Conservation (phyloP, 176 grass and related monocot species). For the Stipa capillata region DNA sequence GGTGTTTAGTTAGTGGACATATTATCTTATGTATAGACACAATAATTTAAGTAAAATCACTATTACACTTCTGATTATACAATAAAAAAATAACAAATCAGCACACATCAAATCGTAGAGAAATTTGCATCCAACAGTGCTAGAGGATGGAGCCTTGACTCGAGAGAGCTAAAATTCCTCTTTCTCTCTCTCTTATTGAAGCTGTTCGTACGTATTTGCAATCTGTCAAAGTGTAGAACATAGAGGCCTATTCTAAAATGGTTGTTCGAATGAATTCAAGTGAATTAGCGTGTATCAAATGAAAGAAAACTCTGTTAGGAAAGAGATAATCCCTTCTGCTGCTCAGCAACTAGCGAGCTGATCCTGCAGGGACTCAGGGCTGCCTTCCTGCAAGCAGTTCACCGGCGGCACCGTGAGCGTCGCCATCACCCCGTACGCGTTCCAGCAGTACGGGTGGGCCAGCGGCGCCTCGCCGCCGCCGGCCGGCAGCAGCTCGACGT, state of each 20-base stretch:
- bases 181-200: no score
- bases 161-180: no score
- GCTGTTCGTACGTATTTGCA: neutral
- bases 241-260: neutral
- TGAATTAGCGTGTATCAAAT: neutral
- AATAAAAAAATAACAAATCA: no score
- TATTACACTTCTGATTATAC: no score
- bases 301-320: neutral
- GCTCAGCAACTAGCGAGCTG: neutral
- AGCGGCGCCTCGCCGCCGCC: conserved; percentile 8
- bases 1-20: no score
- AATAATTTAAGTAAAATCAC: no score
- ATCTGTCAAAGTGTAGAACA: neutral
- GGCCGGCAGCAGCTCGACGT: conserved; percentile 58
- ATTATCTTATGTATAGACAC: no score
- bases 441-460: conserved; percentile 63
- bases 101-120: no score
- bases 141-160: no score
- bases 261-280: neutral
- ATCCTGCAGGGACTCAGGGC: conserved; percentile 63
- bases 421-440: conserved; percentile 50
- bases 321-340: neutral
- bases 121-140: no score
- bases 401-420: conserved; percentile 62
- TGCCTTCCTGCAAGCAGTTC: conserved; percentile 65